phyloP scores from a whole-genome alignment of 352 stramenopile genomes.

The Globisporangium cylindrosporum region DNA sequence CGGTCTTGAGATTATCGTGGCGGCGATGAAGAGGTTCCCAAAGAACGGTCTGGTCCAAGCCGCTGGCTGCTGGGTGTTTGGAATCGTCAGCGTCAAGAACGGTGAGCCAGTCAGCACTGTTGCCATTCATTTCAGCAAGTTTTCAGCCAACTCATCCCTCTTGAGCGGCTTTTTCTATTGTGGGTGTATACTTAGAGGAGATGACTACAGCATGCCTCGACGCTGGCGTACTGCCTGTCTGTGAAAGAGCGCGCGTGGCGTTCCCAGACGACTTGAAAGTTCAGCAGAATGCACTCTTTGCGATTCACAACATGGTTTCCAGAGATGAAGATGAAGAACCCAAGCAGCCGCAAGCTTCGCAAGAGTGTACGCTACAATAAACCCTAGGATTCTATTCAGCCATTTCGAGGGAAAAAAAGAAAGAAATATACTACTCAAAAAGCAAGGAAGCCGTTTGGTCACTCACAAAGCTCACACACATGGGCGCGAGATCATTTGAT shows the following conservation, averaged over 20 bases:
- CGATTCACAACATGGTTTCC: constrained; percentile 36
- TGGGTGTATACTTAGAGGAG: constrained; percentile 24
- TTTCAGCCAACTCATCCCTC: not conserved
- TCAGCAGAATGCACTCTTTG: constrained; percentile 46
- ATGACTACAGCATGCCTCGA: constrained; percentile 50
- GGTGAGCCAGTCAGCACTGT: constrained; percentile 19
- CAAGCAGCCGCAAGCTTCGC: constrained; percentile 2
- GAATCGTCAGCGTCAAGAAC: constrained; percentile 44
- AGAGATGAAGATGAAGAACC: constrained; percentile 16
- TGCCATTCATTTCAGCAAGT: not conserved
- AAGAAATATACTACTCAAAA: not conserved
- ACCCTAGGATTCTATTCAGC: not conserved
- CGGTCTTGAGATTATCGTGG: constrained; percentile 41
- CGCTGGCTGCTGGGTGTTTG: constrained; percentile 49
- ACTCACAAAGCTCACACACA: constrained; percentile 13
- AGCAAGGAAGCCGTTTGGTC: not conserved
- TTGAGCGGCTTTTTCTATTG: too few relatives aligned
- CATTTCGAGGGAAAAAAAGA: not conserved
- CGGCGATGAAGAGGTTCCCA: constrained; percentile 52
- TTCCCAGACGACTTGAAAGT: constrained; percentile 47
- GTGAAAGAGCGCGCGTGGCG: constrained; percentile 47
- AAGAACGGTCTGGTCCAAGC: constrained; percentile 45
- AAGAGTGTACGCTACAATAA: constrained; percentile 16
- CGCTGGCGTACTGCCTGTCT: constrained; percentile 39
- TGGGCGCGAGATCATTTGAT: constrained; percentile 22